Evolutionary conservation across 176 grass and related monocot genomes (phyloP).

Genomic region (Eragrostis nindensis): DNA sequence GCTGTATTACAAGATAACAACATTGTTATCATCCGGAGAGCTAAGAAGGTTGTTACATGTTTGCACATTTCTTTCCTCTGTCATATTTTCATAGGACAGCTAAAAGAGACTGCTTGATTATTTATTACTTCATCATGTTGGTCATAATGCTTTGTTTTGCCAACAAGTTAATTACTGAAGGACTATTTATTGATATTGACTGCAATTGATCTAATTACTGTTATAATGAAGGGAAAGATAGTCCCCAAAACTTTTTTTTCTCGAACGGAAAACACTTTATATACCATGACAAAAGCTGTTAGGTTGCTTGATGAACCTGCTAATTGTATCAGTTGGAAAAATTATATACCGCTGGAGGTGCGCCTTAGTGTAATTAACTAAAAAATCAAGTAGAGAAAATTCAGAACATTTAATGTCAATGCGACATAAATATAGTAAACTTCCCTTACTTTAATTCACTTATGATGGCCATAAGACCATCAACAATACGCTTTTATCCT

Average conservation of each 20-base stretch:
- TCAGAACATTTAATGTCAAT: not conserved
- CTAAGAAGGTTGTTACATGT: slow-evolving; percentile 62
- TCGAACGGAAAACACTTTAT: too few species aligned
- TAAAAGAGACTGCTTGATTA: not conserved
- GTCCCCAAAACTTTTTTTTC: too few species aligned
- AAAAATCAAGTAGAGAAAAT: not conserved
- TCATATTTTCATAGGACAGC: not conserved
- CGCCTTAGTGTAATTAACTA: too few species aligned
- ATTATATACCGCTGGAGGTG: too few species aligned
- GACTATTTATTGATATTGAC: not conserved
- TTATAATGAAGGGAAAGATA: not conserved
- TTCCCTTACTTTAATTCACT: too few species aligned
- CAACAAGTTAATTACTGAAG: not conserved
- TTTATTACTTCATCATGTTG: slow-evolving; percentile 4
- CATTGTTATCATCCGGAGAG: slow-evolving; percentile 56
- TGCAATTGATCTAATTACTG: not conserved
- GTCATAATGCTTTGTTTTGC: slow-evolving; percentile 24
- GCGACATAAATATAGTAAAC: not conserved
- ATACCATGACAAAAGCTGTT: too few species aligned
- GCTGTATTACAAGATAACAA: slow-evolving; percentile 60
- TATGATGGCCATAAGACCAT: not conserved
- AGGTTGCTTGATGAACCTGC: too few species aligned
- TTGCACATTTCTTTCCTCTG: not conserved
- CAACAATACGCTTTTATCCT: not conserved
- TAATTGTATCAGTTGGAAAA: too few species aligned